A percentile compares a stretch with the other conserved stretches of the same genome.
Conservation (phyloP, 2,329 filamentous ascomycete species). For the Apiospora aurea region DNA sequence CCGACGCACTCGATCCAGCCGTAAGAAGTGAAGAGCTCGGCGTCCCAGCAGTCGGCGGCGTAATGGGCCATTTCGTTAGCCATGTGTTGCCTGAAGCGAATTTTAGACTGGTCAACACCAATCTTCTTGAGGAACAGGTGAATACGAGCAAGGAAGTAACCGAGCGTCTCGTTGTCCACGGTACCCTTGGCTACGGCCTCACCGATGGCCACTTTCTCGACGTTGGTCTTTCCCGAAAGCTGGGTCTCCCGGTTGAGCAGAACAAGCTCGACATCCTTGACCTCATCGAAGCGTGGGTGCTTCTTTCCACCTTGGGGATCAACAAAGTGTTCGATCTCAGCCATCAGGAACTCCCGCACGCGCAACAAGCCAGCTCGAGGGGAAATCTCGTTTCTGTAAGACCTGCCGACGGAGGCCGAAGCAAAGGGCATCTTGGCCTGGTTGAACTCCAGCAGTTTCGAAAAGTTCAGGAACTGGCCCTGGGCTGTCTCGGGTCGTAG, state of each 20-base stretch:
- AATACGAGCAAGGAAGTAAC: constrained; percentile 96
- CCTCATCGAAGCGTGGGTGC: constrained; percentile 85
- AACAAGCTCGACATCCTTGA: constrained; percentile 82
- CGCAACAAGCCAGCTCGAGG: constrained; percentile 89
- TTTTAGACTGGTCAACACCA: constrained; percentile 84
- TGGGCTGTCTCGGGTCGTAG: constrained; percentile 95
- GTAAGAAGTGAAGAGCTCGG: constrained; percentile 87
- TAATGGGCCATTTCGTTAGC: constrained; percentile 82
- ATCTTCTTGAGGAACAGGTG: constrained; percentile 89
- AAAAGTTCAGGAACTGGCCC: constrained; percentile 96
- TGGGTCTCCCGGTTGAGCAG: constrained; percentile 88
- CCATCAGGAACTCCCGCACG: constrained; percentile 98
- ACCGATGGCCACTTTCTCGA: constrained; percentile 78
- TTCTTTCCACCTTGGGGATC: constrained; percentile 96
- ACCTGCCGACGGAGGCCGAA: constrained; percentile 96
- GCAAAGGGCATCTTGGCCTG: constrained; percentile 95
- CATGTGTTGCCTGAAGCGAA: constrained; percentile 98
- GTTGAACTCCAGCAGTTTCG: constrained; percentile 86
- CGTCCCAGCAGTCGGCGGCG: constrained; percentile 97
- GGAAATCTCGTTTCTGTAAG: constrained; percentile 97
- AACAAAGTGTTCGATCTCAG: constrained; percentile 98
- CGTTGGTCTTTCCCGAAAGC: constrained; percentile 81
- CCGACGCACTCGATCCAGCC: constrained; percentile 99
- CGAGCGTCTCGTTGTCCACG: constrained; percentile 96
- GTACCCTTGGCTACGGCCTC: constrained; percentile 82